phyloP scores from a whole-genome alignment of 2,329 filamentous ascomycete genomes.

The Aspergillus piperis region DNA sequence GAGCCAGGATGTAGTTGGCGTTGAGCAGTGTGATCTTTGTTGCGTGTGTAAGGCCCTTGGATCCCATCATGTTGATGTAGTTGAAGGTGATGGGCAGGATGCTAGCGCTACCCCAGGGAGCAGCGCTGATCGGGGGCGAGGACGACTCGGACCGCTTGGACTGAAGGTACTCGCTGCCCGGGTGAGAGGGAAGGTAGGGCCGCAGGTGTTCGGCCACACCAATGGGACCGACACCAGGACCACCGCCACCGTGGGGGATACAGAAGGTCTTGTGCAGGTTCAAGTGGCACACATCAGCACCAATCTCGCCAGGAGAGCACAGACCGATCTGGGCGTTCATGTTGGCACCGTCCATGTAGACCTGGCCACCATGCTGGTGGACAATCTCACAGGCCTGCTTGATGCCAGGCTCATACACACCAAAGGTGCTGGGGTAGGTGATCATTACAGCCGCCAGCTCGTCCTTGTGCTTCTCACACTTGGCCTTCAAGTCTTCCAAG shows the following conservation, averaged over 20 bases:
- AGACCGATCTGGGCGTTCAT: slow-evolving; percentile 98
- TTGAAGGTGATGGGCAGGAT: slow-evolving; percentile 94
- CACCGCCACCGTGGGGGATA: slow-evolving; percentile 93
- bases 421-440: slow-evolving; percentile 93
- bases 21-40: slow-evolving; percentile 93
- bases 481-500: slow-evolving; percentile 78
- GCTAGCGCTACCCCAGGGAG: slow-evolving; percentile 82
- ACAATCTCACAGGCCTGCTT: slow-evolving; percentile 84
- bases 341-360: slow-evolving; percentile 98
- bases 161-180: slow-evolving; percentile 54
- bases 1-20: slow-evolving; percentile 92
- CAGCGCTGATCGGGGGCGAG: slow-evolving; percentile 71
- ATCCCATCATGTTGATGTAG: slow-evolving; percentile 93
- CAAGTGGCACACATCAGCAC: slow-evolving; percentile 93
- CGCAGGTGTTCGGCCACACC: slow-evolving; percentile 82
- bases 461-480: slow-evolving; percentile 84
- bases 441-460: slow-evolving; percentile 93
- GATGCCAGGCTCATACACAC: slow-evolving; percentile 88
- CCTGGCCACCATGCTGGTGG: slow-evolving; percentile 83
- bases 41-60: slow-evolving; percentile 78
- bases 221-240: slow-evolving; percentile 90
- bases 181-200: slow-evolving; percentile 73
- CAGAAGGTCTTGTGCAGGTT: slow-evolving; percentile 99
- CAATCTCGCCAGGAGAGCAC: slow-evolving; percentile 91
- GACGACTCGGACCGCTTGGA: slow-evolving; percentile 49